A percentile compares a stretch with the other conserved stretches of the same genome.
Conservation (phyloP, 441 rosid species). For the Geranium incanum region DNA sequence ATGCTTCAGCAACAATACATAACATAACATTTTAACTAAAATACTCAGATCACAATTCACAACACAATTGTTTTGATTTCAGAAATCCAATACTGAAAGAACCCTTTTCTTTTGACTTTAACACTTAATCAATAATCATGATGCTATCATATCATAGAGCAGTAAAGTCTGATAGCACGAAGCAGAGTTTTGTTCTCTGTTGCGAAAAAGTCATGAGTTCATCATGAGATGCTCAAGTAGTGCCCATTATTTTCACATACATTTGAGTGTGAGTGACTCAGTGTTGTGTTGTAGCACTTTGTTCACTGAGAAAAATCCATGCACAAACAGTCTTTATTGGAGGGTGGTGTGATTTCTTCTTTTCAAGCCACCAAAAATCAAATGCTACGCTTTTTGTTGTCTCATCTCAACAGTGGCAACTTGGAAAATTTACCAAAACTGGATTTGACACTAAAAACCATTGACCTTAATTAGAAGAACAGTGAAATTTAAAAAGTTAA, state of each 20-base stretch:
- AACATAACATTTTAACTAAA: background rate
- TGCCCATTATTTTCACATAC: conserved; percentile 8
- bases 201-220: conserved; percentile 4
- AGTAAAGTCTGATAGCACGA: background rate
- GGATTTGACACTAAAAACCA: conserved; percentile 3
- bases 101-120: background rate
- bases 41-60: background rate
- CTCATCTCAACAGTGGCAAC: background rate
- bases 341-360: conserved; percentile 9
- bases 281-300: conserved; percentile 2
- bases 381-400: background rate
- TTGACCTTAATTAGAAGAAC: background rate
- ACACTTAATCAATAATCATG: background rate
- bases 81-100: background rate
- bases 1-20: background rate
- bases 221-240: background rate
- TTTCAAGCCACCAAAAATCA: conserved; percentile 9
- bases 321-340: conserved; percentile 3
- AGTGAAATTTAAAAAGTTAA: no score
- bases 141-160: background rate
- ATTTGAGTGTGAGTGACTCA: background rate
- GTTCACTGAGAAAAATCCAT: conserved; percentile 6
- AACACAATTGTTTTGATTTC: background rate
- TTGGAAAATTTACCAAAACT: conserved; percentile 3
- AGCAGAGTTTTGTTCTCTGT: conserved; percentile 4